These are phyloP conservation scores for Leccinum ochraceum DNA, from an alignment of 768 basidiomycete species.

Conservation along the genomic window DNA sequence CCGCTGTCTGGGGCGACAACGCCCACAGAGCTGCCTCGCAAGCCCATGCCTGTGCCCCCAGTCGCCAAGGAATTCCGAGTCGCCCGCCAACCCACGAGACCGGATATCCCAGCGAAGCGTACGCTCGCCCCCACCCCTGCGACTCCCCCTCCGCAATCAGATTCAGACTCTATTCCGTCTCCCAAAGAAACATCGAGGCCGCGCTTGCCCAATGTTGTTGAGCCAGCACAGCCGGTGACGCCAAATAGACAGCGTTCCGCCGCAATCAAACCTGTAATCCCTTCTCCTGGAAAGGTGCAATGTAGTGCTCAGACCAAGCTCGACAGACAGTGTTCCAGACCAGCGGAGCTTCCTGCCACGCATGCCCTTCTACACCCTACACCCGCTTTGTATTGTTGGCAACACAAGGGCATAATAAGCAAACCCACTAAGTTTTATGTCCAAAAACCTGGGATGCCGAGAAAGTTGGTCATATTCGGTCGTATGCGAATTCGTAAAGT, in stretches of 20 bases:
- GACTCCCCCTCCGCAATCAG: slow-evolving; percentile 31
- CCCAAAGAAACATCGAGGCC: slow-evolving; percentile 9
- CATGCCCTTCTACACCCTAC: slow-evolving; percentile 27
- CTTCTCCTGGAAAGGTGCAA: slow-evolving; percentile 36
- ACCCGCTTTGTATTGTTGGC: slow-evolving; percentile 56
- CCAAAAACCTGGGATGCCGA: slow-evolving; percentile 38
- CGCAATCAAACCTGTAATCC: slow-evolving; percentile 19
- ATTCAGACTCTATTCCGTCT: slow-evolving; percentile 32
- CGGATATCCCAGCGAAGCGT: slow-evolving; percentile 13
- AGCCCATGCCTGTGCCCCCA: slow-evolving; percentile 40
- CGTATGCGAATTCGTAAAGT: slow-evolving; percentile 38
- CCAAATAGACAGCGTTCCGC: slow-evolving; percentile 23
- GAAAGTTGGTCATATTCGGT: slow-evolving; percentile 56
- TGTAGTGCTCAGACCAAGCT: slow-evolving; percentile 68
- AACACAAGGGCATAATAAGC: slow-evolving; percentile 61
- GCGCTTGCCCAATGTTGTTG: slow-evolving; percentile 13
- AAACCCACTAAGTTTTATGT: slow-evolving; percentile 54
- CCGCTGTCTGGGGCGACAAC: neutral
- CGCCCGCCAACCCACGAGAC: slow-evolving; percentile 21
- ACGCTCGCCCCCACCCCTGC: slow-evolving; percentile 21
- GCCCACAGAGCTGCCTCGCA: slow-evolving; percentile 5
- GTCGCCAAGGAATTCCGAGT: slow-evolving; percentile 15
- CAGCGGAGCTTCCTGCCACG: slow-evolving; percentile 46
- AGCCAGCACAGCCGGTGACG: slow-evolving; percentile 11
- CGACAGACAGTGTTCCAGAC: slow-evolving; percentile 61